These are phyloP conservation scores for Colletotrichum falcatum DNA, from an alignment of 2,329 filamentous ascomycete genomes.

Conservation along the genomic window DNA sequence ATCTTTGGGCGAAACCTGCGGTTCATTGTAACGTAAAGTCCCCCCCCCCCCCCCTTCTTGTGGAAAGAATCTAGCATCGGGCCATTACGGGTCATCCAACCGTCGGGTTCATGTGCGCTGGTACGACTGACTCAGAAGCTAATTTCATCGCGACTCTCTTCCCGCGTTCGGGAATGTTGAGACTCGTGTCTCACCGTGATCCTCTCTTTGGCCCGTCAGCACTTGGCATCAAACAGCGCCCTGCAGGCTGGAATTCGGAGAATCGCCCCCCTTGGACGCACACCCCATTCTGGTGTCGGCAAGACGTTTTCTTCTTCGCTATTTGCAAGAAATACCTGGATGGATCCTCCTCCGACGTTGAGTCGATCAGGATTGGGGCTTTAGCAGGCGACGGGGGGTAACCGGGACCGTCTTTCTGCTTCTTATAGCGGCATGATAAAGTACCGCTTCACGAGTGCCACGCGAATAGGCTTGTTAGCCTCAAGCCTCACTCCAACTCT, in stretches of 20 bases:
- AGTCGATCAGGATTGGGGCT: neutral
- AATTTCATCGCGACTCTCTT: constrained; percentile 31
- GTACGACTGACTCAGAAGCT: constrained; percentile 16
- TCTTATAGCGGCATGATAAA: neutral
- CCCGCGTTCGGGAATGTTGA: constrained; percentile 31
- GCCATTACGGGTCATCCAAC: constrained; percentile 5
- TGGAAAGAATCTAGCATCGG: constrained; percentile 18
- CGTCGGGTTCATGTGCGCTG: neutral
- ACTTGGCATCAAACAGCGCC: constrained; percentile 5
- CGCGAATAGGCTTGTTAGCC: neutral
- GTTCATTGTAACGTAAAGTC: constrained; percentile 3
- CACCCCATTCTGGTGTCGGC: constrained; percentile 3
- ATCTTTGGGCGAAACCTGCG: neutral
- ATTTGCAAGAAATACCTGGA: neutral
- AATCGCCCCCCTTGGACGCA: constrained; percentile 3
- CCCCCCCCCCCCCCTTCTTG: constrained; percentile 6
- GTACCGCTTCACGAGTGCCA: neutral
- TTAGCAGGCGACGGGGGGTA: neutral
- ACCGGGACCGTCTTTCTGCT: neutral
- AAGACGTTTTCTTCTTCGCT: constrained; percentile 11
- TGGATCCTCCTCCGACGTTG: neutral
- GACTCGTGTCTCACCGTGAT: constrained; percentile 28
- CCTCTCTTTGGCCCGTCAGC: neutral
- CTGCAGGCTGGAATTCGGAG: constrained; percentile 15
- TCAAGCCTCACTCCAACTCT: neutral